Evolutionary conservation across 2,329 filamentous ascomycete species (phyloP), one percentile per base, ranked within the genome.

Genomic region (Coniochaeta sp.): DNA sequence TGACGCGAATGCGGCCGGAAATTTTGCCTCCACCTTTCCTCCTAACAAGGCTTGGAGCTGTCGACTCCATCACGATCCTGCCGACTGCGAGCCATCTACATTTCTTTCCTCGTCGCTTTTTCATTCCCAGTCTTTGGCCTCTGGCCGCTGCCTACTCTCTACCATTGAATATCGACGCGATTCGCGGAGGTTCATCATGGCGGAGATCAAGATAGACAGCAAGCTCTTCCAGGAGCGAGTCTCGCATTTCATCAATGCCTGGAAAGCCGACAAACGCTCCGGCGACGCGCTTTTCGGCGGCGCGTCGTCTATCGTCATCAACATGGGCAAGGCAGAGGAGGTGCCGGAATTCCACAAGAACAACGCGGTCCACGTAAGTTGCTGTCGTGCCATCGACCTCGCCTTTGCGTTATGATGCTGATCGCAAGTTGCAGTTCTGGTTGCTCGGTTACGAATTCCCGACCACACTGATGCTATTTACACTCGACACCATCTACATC

Each of bases 391-490:
- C n/a, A 28, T 26, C 34, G 10, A n/a, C 4, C 19, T 34, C 38
- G 40, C 57, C 40, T 60, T 57, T 60, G 57, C 22, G 14, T 28
- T 22, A 16, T 28, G 47, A 52, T 52, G 55, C 44, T 40, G 57
- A 63, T 65, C 57, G 65, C 60, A 59, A 58, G 2, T 26, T 4
- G 19, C n/a, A 97, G 93, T 96, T 98, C 76, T 99, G 96, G 96
- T 83, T 99, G 59, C 85, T 99, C 63, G 95, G 95, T 69, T 99
- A 99, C 80, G 95, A 99, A 74, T 99, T 99, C 71, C 95, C 95
- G 36, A 93, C 93, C 42, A 99, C 95, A 0, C 81, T 99, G 64
- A 91, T 99, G 81, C 83, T 99, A 58, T 87, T 99, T 73, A 98
- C 93, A 1, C 79, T 88, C 62, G 95, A 98, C 63, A 86, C 87